phyloP scores from a whole-genome alignment of 768 basidiomycete genomes.

The Erythrobasidium yunnanense region DNA sequence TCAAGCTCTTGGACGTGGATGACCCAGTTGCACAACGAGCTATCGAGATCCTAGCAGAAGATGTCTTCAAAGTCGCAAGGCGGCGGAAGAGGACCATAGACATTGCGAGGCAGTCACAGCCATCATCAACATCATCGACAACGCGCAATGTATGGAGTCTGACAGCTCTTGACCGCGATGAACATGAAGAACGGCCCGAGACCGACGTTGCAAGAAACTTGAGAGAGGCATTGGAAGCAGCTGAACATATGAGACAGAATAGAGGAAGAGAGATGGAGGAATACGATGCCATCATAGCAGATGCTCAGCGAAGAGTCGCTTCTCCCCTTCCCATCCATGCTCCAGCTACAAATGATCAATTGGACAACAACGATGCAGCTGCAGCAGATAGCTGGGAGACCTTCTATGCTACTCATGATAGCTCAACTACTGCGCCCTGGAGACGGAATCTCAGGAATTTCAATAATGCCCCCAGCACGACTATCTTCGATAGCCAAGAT shows the following conservation, averaged over 20 bases:
- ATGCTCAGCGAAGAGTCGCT: conserved; percentile 7
- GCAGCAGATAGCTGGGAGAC: not conserved
- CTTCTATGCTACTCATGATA: too few relatives aligned
- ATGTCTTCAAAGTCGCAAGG: conserved; percentile 9
- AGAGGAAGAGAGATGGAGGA: not conserved
- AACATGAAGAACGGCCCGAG: too few relatives aligned
- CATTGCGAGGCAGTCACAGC: not conserved
- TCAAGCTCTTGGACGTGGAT: not conserved
- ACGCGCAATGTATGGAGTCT: not conserved
- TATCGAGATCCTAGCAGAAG: not conserved
- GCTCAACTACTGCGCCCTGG: too few relatives aligned
- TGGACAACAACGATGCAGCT: not conserved
- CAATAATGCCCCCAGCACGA: too few relatives aligned
- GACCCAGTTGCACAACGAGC: conserved; percentile 11
- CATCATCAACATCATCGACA: not conserved
- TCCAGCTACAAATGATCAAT: not conserved
- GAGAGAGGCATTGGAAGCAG: too few relatives aligned
- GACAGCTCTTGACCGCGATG: not conserved
- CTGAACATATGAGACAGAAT: not conserved
- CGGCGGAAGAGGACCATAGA: not conserved
- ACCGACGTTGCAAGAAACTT: too few relatives aligned
- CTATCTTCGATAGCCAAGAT: not conserved
- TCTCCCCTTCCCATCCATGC: not conserved
- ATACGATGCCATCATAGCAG: conserved; percentile 20
- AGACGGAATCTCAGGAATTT: too few relatives aligned